Evolutionary conservation across 164 flowering plant species (phyloP), one percentile per base, ranked within the genome.

Genomic region (Pachysandra terminalis): DNA sequence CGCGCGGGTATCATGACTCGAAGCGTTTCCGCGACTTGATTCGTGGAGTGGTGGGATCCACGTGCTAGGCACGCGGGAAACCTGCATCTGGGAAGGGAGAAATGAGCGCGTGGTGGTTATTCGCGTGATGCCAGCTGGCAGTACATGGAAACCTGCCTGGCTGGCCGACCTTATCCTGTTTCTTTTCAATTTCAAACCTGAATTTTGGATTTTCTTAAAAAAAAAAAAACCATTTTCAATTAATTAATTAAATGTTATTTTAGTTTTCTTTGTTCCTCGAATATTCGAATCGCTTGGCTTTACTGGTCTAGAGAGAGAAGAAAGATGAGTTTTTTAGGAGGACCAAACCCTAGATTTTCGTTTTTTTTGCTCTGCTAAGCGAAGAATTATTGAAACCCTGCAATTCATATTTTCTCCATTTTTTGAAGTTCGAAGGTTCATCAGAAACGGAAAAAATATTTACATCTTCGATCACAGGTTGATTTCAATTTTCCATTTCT

Each of bases 101-200:
- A 27, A 35, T 54, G 28, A n/a, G 63, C 56, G 54, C 66, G 54
- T 27, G 63, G 26, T 5, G 10, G 24, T 16, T 0, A 58, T 53
- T 64, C 37, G 28, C 75, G 67, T 72, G 73, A 23, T 67, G 77
- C 83, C 85, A 81, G 76, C 77, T 84, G 84, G 83, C 81, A 71
- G 52, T 40, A 55, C 65, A 24, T 55, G 61, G 59, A 9, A 79
- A 71, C 56, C 77, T n/a, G n/a, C n/a, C n/a, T n/a, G 59, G 74
- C 82, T 81, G 80, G 81, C 79, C 83, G 76, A 79, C 86, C 85
- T 84, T 84, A 84, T 84, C 84, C 83, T 68, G 63, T 80, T 69
- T 64, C 13, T 5, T 60, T 41, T 63, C 52, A 15, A n/a, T n/a
- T n/a, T n/a, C n/a, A n/a, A n/a, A n/a, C n/a, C n/a, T n/a, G n/a